Conservation (phyloP, 2,329 filamentous ascomycete genomes). For the Xylariaceae sp. region DNA sequence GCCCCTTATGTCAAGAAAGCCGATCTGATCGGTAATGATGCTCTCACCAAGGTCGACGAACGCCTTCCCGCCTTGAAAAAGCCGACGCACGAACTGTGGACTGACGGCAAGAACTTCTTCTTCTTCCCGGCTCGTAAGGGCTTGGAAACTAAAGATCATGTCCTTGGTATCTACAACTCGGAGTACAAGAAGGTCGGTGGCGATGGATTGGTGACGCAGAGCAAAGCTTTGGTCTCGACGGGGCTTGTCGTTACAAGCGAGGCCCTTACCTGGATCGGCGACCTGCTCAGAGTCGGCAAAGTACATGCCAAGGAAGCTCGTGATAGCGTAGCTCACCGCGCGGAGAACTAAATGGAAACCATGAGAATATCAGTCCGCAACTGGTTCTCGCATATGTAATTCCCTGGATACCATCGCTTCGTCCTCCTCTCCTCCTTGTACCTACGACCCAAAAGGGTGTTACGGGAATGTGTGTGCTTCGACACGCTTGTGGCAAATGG, state of each 20-base stretch:
- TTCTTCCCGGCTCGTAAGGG: conserved; percentile 66
- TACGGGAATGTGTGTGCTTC: neutral
- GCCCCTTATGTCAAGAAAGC: conserved; percentile 83
- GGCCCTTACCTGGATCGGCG: conserved; percentile 62
- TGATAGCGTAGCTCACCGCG: conserved; percentile 49
- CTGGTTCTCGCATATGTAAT: conserved; percentile 7
- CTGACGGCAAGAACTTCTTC: conserved; percentile 63
- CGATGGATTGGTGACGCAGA: conserved; percentile 65
- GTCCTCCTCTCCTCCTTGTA: conserved; percentile 13
- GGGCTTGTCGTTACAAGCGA: conserved; percentile 68
- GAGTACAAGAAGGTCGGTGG: conserved; percentile 67
- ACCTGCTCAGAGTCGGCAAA: conserved; percentile 64
- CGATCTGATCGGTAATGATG: conserved; percentile 74
- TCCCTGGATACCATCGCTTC: conserved; percentile 25
- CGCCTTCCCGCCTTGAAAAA: conserved; percentile 75
- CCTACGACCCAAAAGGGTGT: conserved; percentile 6
- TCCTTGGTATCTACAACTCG: conserved; percentile 57
- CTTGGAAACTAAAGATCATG: conserved; percentile 63
- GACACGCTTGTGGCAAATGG: conserved; percentile 1
- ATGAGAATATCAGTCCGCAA: neutral
- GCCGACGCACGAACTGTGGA: conserved; percentile 70
- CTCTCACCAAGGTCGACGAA: conserved; percentile 70
- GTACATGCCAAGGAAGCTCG: conserved; percentile 58
- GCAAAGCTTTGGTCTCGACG: conserved; percentile 72
- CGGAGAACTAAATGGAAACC: conserved; percentile 11